Evolutionary conservation across 2,329 filamentous ascomycete genomes (phyloP).

Genomic region (Calonectria henricotiae): DNA sequence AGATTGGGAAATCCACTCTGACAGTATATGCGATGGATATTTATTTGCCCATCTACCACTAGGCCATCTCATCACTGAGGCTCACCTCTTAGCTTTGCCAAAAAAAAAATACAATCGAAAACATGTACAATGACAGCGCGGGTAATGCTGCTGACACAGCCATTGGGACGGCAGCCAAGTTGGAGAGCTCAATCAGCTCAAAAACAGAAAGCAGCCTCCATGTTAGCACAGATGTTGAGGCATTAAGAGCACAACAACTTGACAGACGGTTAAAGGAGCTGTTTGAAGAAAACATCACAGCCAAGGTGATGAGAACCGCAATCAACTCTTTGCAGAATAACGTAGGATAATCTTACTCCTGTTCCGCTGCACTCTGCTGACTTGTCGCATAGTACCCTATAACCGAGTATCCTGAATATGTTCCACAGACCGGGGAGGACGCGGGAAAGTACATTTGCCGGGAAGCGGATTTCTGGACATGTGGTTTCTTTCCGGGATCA

Average conservation of each 20-base stretch:
- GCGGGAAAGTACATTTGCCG: conserved; percentile 45
- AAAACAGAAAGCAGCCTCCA: background rate
- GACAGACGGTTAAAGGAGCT: conserved; percentile 21
- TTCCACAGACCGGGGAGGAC: conserved; percentile 41
- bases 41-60: conserved; percentile 11
- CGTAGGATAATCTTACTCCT: background rate
- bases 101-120: background rate
- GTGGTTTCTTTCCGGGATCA: conserved; percentile 60
- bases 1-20: background rate
- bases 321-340: conserved; percentile 40
- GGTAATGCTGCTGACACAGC: too few species aligned
- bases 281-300: conserved; percentile 46
- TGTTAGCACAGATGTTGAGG: background rate
- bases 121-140: conserved; percentile 11
- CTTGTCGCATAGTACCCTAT: conserved; percentile 43
- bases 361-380: fast-evolving
- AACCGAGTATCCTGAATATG: conserved; percentile 46
- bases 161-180: background rate
- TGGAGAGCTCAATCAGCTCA: background rate
- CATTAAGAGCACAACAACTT: background rate
- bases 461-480: conserved; percentile 57
- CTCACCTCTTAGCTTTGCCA: background rate
- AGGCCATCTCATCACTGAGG: too few species aligned
- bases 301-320: conserved; percentile 42
- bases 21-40: conserved; percentile 8